Evolutionary conservation across 495 filamentous ascomycete species (phyloP), one percentile per base, ranked within the genome.

Genomic region (Pseudotulostoma volvatum): DNA sequence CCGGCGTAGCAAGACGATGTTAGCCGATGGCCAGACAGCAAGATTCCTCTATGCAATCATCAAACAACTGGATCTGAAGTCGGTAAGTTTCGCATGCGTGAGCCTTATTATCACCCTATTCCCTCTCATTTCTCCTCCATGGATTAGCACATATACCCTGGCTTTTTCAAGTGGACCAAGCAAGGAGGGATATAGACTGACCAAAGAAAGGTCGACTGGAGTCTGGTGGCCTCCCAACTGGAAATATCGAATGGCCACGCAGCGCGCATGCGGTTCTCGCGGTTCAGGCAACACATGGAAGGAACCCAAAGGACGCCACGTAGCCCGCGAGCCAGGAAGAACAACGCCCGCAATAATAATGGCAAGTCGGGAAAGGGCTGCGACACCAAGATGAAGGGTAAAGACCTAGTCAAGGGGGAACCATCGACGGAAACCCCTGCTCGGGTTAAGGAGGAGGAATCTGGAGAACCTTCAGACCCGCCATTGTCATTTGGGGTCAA

Each of bases 211-310:
- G 74, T 84, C 46, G 74, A 86, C 52, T 86, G 80, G 81, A 75
- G 70, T 44, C 54, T 64, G 39, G 78, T 86, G 17, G 79, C 81
- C 17, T 40, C 55, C 4, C 63, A 77, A 33, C 53, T 68, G 1
- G 63, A 70, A 38, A 81, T 84, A 41, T 79, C 78, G 44, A 86
- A 84, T 50, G 80, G 79, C 48, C 81, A 86, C 54, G 81, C 81
- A 7, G 79, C 81, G 20, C 77, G 81, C 33, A 86, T 86, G 81
- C 77, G 81, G 23, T 86, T 73, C 54, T 76, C 73, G 15, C 74
- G 81, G 31, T 82, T 84, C 60, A 62, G 61, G 41, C 61, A 68
- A 42, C 68, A 73, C 37, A 74, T 75, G 64, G 72, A 76, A 40
- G 67, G 67, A 16, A 55, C 44, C 5, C 42, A 47, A 2, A 38